A percentile compares a stretch with the other conserved stretches of the same genome.
Conservation (phyloP, 2,329 filamentous ascomycete genomes). For the Paecilomyces formosus region DNA sequence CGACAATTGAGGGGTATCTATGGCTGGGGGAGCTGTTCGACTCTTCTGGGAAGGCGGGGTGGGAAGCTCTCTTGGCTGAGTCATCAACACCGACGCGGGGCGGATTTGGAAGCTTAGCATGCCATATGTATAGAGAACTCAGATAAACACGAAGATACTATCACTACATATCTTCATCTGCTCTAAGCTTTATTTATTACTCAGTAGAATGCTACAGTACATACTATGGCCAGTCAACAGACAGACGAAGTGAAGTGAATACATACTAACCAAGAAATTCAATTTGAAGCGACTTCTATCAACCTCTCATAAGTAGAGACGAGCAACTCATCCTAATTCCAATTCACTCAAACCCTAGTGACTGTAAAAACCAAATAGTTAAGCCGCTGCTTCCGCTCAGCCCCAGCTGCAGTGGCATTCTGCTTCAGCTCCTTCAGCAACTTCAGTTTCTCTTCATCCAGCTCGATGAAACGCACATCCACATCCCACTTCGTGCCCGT, state of each 20-base stretch:
- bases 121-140: too few species aligned
- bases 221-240: too few species aligned
- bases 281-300: neutral
- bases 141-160: neutral
- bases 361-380: neutral
- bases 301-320: neutral
- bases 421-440: neutral
- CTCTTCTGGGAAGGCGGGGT: neutral
- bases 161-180: neutral
- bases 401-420: neutral
- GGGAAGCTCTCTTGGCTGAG: neutral
- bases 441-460: neutral
- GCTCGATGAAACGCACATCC: constrained; percentile 1
- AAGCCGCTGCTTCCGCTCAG: neutral
- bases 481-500: constrained; percentile 10
- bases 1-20: neutral
- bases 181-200: too few species aligned
- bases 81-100: neutral
- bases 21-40: neutral
- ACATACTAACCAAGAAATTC: neutral
- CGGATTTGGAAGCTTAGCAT: neutral
- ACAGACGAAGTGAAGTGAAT: neutral
- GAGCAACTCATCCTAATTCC: neutral
- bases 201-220: too few species aligned
- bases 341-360: neutral